phyloP scores from a whole-genome alignment of 495 filamentous ascomycete genomes.

The Astrothelium macrocarpum region DNA sequence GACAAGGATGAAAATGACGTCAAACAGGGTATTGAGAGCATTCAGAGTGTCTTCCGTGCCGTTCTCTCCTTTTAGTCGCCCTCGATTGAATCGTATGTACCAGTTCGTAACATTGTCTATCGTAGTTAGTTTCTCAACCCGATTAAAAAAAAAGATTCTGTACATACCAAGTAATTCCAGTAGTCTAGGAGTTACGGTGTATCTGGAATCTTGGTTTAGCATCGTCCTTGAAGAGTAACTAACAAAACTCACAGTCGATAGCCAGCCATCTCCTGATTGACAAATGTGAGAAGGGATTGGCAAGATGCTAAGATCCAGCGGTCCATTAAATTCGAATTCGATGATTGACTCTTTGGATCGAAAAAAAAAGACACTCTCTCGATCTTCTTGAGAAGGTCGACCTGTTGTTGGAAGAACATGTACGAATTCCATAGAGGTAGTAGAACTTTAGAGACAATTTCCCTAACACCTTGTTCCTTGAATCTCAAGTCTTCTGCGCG shows the following conservation, averaged over 20 bases:
- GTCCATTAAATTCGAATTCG: constrained; percentile 91
- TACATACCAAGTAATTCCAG: neutral
- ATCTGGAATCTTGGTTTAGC: constrained; percentile 33
- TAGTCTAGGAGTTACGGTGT: constrained; percentile 80
- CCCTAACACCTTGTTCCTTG: constrained; percentile 88
- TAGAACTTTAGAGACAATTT: constrained; percentile 88
- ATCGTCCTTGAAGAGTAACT: neutral
- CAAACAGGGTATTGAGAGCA: constrained; percentile 93
- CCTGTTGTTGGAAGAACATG: constrained; percentile 96
- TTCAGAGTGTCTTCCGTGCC: constrained; percentile 80
- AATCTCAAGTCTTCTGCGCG: constrained; percentile 85
- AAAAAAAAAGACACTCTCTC: constrained; percentile 69
- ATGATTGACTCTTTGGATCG: constrained; percentile 61
- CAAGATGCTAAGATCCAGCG: constrained; percentile 90
- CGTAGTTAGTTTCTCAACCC: constrained; percentile 45
- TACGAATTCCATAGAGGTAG: constrained; percentile 96
- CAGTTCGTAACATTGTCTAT: constrained; percentile 97
- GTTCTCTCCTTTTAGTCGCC: constrained; percentile 87
- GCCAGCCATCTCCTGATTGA: constrained; percentile 89
- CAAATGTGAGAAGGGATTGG: constrained; percentile 84
- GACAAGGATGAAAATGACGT: constrained; percentile 83
- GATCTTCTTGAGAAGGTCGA: constrained; percentile 83
- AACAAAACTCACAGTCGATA: constrained; percentile 27
- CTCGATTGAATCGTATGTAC: constrained; percentile 99
- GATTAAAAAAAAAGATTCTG: neutral